Base-by-base conservation (phyloP, 768 basidiomycete species). In the Boletus eberwhitei region DNA sequence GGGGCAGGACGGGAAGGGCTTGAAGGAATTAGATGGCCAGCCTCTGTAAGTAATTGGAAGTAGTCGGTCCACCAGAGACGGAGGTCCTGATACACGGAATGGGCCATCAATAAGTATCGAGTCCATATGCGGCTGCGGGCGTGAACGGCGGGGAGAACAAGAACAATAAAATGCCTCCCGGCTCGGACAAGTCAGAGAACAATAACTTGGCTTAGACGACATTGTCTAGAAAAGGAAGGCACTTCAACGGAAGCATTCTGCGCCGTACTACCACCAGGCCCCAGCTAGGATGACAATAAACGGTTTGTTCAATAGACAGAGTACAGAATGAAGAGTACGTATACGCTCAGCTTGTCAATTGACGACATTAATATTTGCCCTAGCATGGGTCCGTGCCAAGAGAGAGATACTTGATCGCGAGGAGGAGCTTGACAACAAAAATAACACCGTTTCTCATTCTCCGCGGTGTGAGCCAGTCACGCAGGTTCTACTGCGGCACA, bases 151-250 rank as follows among this genome's bases (percentile, higher is more conserved):
- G 39, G 35, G 16, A 34, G 50, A 60, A 69, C 59, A 69, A 71
- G 49, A 60, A 71, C 64, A 69, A 71, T 68, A 69, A 50, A 26
- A 38, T 12, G 34, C 14, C 31, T 24, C 21, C 42, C 3, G 34
- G 26, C 17, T 13, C 21, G 12, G 39, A 7, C 16, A n/a, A 24
- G 19, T 11, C 22, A 13, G 41, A 48, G 52, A 59, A 65, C 56
- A 68, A 68, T 52, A 41, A 31, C 38, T 29, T 11, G 1, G 21
- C 34, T n/a, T 19, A 19, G 24, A 24, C 8, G 22, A 43, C 55
- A 29, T 67, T 71, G 61, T 71, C 65, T 29, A 22, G 26, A 58
- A 70, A 70, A 55, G 68, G 68, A 59, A 69, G 42, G 39, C 12
- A 14, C 19, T 14, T 21, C 12, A 11, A 34, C 17, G 14, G 42